A percentile compares a stretch with the other conserved stretches of the same genome.
phyloP scores from a whole-genome alignment of 2,329 filamentous ascomycete genomes.

The Ceratocystis eucalypticola region DNA sequence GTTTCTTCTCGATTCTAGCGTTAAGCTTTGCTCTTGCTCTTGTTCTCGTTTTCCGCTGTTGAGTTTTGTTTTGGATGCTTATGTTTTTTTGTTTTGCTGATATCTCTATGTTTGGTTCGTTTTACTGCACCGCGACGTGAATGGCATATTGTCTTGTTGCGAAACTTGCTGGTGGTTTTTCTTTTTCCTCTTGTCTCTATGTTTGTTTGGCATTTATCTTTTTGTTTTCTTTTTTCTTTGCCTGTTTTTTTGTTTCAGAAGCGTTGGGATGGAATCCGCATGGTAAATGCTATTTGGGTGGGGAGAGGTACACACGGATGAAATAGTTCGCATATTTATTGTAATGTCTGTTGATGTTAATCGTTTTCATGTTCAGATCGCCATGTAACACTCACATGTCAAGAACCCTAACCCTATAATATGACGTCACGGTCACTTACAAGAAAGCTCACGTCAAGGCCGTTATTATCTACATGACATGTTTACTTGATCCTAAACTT shows the following conservation, averaged over 20 bases:
- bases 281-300: neutral
- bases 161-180: neutral
- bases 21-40: neutral
- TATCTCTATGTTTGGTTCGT: slow-evolving; percentile 2
- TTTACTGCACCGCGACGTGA: neutral
- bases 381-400: neutral
- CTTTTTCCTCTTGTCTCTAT: neutral
- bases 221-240: neutral
- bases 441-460: no score
- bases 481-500: no score
- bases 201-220: neutral
- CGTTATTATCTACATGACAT: no score
- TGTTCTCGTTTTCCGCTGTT: neutral
- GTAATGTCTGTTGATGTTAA: slow-evolving; percentile 3
- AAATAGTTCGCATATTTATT: neutral
- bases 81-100: neutral
- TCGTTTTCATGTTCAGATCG: neutral
- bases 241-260: neutral
- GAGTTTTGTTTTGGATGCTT: neutral
- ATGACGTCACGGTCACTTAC: neutral
- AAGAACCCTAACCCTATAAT: neutral
- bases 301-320: neutral
- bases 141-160: neutral
- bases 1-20: neutral
- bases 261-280: neutral